Evolutionary conservation across 805 yeast species (phyloP).

Genomic region (Wickerhamomyces bovis): DNA sequence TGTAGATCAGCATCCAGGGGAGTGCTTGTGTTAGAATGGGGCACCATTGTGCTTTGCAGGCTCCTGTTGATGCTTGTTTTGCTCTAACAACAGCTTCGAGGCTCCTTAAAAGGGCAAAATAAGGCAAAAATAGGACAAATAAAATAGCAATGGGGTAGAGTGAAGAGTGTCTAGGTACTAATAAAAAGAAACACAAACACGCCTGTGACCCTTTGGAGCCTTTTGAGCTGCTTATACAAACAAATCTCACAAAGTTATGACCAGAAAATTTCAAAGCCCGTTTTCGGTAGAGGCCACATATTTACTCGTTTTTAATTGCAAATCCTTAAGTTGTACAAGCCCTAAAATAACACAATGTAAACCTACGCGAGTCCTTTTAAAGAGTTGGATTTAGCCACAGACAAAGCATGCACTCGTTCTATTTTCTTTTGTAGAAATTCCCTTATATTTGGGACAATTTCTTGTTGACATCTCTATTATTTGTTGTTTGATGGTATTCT

Average conservation of each 20-base stretch:
- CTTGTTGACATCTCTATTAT: constrained; percentile 1
- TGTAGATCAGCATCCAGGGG: background rate
- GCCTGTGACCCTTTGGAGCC: background rate
- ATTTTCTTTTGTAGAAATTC: too few species aligned
- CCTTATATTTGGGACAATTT: constrained; percentile 6
- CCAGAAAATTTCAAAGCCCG: background rate
- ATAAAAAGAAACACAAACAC: background rate
- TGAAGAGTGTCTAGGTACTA: background rate
- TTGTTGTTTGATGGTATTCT: constrained; percentile 11
- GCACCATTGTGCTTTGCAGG: background rate
- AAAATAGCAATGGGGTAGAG: background rate
- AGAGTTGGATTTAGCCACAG: background rate
- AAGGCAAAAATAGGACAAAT: background rate
- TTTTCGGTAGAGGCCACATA: background rate
- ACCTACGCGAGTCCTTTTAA: too few species aligned
- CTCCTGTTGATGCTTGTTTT: background rate
- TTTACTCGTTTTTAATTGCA: background rate
- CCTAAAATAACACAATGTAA: too few species aligned
- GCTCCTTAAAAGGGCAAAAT: too few species aligned
- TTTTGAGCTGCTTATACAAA: background rate
- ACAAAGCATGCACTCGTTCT: background rate
- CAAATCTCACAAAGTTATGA: background rate
- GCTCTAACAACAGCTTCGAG: background rate
- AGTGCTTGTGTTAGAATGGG: background rate
- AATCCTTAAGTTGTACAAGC: too few species aligned